These are phyloP conservation scores for Aeschynomene evenia DNA, from an alignment of 306 rosid species.

Conservation along the genomic window DNA sequence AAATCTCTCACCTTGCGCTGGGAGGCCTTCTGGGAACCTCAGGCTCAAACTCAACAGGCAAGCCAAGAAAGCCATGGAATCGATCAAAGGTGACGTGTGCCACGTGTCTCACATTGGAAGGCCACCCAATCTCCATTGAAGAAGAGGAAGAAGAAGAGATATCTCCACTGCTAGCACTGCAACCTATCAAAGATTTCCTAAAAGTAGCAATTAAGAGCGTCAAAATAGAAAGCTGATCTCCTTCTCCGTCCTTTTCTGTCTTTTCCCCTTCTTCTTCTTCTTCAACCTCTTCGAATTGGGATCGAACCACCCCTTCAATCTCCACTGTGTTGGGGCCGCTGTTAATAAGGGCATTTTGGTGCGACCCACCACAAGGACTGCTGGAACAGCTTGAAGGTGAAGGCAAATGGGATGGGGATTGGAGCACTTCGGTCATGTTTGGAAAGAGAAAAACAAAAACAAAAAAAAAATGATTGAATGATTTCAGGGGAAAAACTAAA, in stretches of 20 bases:
- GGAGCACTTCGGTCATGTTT: slow-evolving; percentile 79
- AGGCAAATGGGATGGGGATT: slow-evolving; percentile 90
- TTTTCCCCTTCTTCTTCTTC: slow-evolving; percentile 40
- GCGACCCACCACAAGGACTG: slow-evolving; percentile 47
- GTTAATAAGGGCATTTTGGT: slow-evolving; percentile 57
- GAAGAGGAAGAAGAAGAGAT: slow-evolving; percentile 39
- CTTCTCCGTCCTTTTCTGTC: slow-evolving; percentile 61
- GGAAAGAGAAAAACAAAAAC: too few species aligned
- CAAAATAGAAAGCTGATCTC: slow-evolving; percentile 78
- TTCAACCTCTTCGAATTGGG: slow-evolving; percentile 39
- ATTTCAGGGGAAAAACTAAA: not conserved
- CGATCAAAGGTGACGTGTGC: slow-evolving; percentile 98
- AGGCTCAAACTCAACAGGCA: slow-evolving; percentile 95
- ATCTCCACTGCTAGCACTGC: slow-evolving; percentile 47
- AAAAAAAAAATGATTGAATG: not conserved
- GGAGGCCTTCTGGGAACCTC: slow-evolving; percentile 93
- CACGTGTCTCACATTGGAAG: slow-evolving; percentile 86
- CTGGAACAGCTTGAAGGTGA: slow-evolving; percentile 80
- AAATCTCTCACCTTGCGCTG: slow-evolving; percentile 85
- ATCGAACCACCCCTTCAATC: slow-evolving; percentile 17
- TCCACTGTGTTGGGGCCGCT: slow-evolving; percentile 44
- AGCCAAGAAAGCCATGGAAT: slow-evolving; percentile 94
- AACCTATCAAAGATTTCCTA: slow-evolving; percentile 81
- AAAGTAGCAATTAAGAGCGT: slow-evolving; percentile 74
- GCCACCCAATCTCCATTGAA: slow-evolving; percentile 97